Conservation (phyloP, 2,329 filamentous ascomycete species). For the Penicillium brasilianum region DNA sequence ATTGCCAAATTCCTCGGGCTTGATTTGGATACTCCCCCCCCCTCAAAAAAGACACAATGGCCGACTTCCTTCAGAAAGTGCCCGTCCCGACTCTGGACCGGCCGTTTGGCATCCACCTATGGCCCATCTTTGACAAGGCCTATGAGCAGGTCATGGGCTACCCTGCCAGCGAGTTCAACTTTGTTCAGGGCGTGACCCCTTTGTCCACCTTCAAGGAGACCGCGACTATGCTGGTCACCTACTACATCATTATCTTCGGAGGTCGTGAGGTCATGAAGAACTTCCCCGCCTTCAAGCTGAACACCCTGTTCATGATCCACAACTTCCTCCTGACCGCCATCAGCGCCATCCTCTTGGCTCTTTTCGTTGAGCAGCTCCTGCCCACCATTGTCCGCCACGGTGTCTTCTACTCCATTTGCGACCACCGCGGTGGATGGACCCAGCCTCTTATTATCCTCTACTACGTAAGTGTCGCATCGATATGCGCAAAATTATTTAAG, state of each 20-base stretch:
- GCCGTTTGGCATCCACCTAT: conserved; percentile 88
- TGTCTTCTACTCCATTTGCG: conserved; percentile 86
- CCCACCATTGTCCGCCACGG: conserved; percentile 80
- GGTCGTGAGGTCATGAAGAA: conserved; percentile 92
- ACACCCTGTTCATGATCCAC: conserved; percentile 89
- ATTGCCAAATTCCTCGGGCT: conserved; percentile 1
- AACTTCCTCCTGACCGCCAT: conserved; percentile 92
- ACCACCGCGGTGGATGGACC: conserved; percentile 82
- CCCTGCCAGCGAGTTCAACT: conserved; percentile 82
- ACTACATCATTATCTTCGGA: conserved; percentile 93
- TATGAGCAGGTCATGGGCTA: conserved; percentile 80
- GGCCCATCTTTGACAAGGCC: conserved; percentile 91
- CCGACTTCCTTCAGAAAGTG: conserved; percentile 55
- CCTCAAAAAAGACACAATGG: conserved; percentile 47
- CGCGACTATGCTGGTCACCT: conserved; percentile 77
- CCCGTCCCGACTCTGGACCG: conserved; percentile 83
- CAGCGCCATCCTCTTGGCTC: conserved; percentile 76
- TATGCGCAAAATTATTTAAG: background rate
- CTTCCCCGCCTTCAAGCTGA: conserved; percentile 82
- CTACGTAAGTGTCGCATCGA: conserved; percentile 71
- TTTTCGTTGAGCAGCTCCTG: conserved; percentile 90
- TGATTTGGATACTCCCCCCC: conserved; percentile 15
- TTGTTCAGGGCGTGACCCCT: conserved; percentile 78
- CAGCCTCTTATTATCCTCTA: conserved; percentile 91
- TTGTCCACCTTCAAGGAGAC: conserved; percentile 90